Evolutionary conservation across 129 eudicot species (phyloP), one percentile per base, ranked within the genome.

Genomic region (Ambrosia trifida): DNA sequence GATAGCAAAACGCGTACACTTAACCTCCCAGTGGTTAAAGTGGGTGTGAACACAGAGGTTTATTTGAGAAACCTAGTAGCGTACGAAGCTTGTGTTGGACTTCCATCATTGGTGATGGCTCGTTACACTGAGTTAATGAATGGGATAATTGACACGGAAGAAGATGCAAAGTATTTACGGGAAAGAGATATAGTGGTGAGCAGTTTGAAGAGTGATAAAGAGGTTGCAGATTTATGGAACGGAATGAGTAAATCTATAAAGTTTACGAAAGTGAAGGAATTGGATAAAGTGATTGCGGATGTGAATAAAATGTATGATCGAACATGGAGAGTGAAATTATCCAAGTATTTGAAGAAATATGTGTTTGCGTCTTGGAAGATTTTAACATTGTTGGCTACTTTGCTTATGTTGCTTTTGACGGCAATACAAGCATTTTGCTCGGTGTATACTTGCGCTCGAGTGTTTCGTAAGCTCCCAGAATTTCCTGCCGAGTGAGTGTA

Each of bases 71-170:
- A 89, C 79, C 19, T 89, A 49, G 88, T 89, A 1, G 96, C 96
- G 7, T 89, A 89, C 35, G 92, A 89, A 54, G 89, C 89, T 0
- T 78, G 92, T 13, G 70, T 14, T 2, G 81, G 70, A 2, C 47
- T 79, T 0, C 86, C 92, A 46, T 86, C 87, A 2, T 60, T 89
- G 78, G 74, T 84, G 19, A 67, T 89, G n/a, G 73, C 91, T 12
- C 92, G 96, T 8, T 89, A 83, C 76, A 89, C 87, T 1, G 91
- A 89, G 75, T 64, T 89, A 63, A 86, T 89, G 96, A 84, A 83
- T 47, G 96, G 91, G 24, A 86, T 89, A 8, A 86, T 89, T 45
- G 96, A 89, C 9, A 40, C 44, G 0, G 9, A 40, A 40, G 44
- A 40, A 40, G 44, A 40, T 40, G 44, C 44, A 40, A 77, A 47